Conservation (phyloP, 257 asterid genomes). For the Asclepias syriaca region DNA sequence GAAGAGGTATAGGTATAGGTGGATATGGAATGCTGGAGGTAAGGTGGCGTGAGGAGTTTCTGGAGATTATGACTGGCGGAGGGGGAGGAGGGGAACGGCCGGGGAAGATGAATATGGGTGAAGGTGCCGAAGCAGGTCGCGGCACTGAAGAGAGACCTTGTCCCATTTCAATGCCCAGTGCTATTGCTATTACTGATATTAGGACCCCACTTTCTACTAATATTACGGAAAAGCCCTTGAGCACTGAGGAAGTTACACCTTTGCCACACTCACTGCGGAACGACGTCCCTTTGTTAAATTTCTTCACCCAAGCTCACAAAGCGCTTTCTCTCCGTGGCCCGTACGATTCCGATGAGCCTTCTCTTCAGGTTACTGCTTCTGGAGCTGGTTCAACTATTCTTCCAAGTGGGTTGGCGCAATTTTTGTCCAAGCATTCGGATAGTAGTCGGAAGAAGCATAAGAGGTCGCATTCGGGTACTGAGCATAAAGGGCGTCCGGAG, state of each 20-base stretch:
- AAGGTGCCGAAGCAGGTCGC: slow-evolving; percentile 30
- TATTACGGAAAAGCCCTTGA: slow-evolving; percentile 62
- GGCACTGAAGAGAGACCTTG: slow-evolving; percentile 39
- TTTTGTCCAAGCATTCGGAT: slow-evolving; percentile 59
- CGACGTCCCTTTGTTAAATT: slow-evolving; percentile 39
- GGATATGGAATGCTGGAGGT: slow-evolving; percentile 46
- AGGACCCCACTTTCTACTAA: slow-evolving; percentile 15
- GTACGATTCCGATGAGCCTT: slow-evolving; percentile 51
- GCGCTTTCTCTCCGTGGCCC: slow-evolving; percentile 69
- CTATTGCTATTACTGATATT: not conserved
- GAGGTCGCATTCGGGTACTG: slow-evolving; percentile 57
- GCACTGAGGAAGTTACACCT: slow-evolving; percentile 33
- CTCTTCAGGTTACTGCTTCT: slow-evolving; percentile 21
- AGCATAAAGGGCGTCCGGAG: slow-evolving; percentile 44
- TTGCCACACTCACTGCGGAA: slow-evolving; percentile 32
- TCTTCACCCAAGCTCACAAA: slow-evolving; percentile 70
- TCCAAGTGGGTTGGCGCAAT: slow-evolving; percentile 59
- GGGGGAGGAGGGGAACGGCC: slow-evolving; percentile 54
- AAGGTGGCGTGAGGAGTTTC: slow-evolving; percentile 44
- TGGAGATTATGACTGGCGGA: slow-evolving; percentile 57
- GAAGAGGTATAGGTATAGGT: slow-evolving; percentile 6
- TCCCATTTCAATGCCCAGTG: slow-evolving; percentile 36
- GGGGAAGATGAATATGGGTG: slow-evolving; percentile 49
- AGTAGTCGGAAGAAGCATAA: slow-evolving; percentile 66
- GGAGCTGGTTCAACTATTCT: slow-evolving; percentile 31